Base-by-base conservation (phyloP, 2,329 filamentous ascomycete genomes). In the Harringtonia aguacate region DNA sequence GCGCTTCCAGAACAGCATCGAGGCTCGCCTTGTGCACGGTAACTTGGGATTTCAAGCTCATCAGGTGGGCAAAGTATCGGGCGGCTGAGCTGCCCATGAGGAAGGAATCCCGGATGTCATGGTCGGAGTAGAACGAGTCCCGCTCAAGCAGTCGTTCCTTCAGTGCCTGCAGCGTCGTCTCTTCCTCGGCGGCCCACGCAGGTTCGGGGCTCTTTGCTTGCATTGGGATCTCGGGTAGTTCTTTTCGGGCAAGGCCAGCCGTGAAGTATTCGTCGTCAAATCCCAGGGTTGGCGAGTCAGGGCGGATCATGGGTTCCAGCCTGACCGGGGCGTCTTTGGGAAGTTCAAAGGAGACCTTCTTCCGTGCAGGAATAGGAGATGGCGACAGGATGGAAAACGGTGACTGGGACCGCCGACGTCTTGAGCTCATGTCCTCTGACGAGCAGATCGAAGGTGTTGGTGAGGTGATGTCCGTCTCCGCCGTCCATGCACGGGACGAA, bases 221-320 rank as follows among this genome's bases (percentile, higher is more conserved):
- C 21, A 39, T 33, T 4, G 58, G 58, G 6, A 53, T 41, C 8
- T 55, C 49, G 3, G 59, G 60, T 8, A 60, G 53, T 8, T 55
- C 48, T 30, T 53, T 51, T 10, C 51, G 52, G 8, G 51, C 40
- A 1, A 54, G 44, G 24, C 51, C 54, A 3, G 54, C 39, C 12
- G 51, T 50, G 44, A 59, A 60, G 46, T 65, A 59, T 37, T 59
- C 60, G 50, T 70, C 69, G 41, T 73, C 70, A 45, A 75, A 68
- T 12, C 75, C 75, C 7, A 79, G 67, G 0, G 75, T 79, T 2
- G 75, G 75, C 4, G 75, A 79, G 51, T 79, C 75, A 0, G 75
- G 75, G 9, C 75, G 72, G 47, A 76, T 65, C 28, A 68, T 60
- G 18, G 72, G 70, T 51, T 73, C 63, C 65, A 69, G 31, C 58